Conservation (phyloP, 2,329 filamentous ascomycete species). For the Botrytis galanthina region DNA sequence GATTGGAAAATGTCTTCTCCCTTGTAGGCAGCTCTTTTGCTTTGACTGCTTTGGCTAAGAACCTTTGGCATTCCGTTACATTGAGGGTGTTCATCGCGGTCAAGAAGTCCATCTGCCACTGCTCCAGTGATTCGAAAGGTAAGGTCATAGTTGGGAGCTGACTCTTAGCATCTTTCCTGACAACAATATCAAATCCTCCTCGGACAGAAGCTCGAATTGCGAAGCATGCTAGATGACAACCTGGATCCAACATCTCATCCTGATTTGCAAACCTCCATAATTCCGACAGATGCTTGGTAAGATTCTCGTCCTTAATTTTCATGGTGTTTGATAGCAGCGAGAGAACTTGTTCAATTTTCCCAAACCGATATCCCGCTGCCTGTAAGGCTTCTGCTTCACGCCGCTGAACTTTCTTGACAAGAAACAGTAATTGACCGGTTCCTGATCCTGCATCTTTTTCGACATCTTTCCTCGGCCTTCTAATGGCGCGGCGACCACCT, state of each 20-base stretch:
- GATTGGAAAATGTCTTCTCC: slow-evolving; percentile 46
- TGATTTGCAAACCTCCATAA: slow-evolving; percentile 60
- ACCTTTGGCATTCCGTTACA: slow-evolving; percentile 43
- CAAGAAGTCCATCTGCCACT: slow-evolving; percentile 56
- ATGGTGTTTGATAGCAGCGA: slow-evolving; percentile 68
- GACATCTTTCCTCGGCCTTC: slow-evolving; percentile 10
- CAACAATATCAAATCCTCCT: slow-evolving; percentile 41
- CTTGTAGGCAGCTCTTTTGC: slow-evolving; percentile 40
- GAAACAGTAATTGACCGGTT: slow-evolving; percentile 66
- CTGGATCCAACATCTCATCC: slow-evolving; percentile 48
- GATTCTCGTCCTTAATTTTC: slow-evolving; percentile 64
- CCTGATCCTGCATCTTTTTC: slow-evolving; percentile 16
- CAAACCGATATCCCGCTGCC: slow-evolving; percentile 76
- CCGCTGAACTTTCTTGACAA: slow-evolving; percentile 62
- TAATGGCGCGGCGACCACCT: slow-evolving; percentile 11
- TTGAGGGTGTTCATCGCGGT: slow-evolving; percentile 45
- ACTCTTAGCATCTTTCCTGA: slow-evolving; percentile 47
- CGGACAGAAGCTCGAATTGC: slow-evolving; percentile 52
- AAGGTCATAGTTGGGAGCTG: slow-evolving; percentile 60
- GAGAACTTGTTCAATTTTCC: slow-evolving; percentile 64
- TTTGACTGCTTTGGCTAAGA: slow-evolving; percentile 37
- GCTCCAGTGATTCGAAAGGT: slow-evolving; percentile 51
- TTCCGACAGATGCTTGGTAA: slow-evolving; percentile 58
- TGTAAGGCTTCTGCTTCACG: slow-evolving; percentile 63
- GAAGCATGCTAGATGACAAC: slow-evolving; percentile 59